These are phyloP conservation scores for Sclerotinia glacialis DNA, from an alignment of 2,329 filamentous ascomycete species.

Conservation along the genomic window DNA sequence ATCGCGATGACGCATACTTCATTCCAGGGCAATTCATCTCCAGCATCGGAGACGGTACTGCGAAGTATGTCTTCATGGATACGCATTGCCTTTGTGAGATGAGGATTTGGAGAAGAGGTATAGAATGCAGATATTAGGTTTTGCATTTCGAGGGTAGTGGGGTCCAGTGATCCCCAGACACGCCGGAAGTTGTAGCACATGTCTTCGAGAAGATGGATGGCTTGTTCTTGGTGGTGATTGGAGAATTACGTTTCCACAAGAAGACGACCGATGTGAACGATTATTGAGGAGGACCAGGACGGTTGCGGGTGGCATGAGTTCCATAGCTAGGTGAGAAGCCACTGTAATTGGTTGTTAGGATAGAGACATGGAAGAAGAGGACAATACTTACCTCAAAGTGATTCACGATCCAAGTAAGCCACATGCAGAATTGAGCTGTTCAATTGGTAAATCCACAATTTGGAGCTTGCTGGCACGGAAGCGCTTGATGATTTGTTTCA, in stretches of 20 bases:
- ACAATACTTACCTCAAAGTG: conserved; percentile 42
- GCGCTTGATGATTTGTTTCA: conserved; percentile 44
- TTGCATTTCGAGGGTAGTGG: conserved; percentile 31
- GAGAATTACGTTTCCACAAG: conserved; percentile 32
- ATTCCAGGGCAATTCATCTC: conserved; percentile 29
- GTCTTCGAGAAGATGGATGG: conserved; percentile 30
- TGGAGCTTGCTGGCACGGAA: conserved; percentile 46
- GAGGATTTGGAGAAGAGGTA: conserved; percentile 24
- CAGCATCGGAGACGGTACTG: conserved; percentile 33
- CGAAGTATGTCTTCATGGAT: conserved; percentile 32
- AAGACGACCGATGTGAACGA: conserved; percentile 29
- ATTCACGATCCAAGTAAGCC: conserved; percentile 48
- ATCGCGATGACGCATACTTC: conserved; percentile 36
- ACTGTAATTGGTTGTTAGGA: background rate
- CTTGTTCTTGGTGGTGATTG: conserved; percentile 22
- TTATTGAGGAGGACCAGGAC: conserved; percentile 26
- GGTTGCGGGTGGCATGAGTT: conserved; percentile 25
- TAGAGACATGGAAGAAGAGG: background rate
- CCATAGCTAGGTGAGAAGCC: conserved; percentile 33
- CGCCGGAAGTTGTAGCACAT: conserved; percentile 35
- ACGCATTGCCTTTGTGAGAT: conserved; percentile 28
- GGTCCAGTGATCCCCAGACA: conserved; percentile 31
- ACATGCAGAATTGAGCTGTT: conserved; percentile 47
- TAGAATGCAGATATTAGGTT: conserved; percentile 30
- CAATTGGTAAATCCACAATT: conserved; percentile 44